Base-by-base conservation (phyloP, 2,329 filamentous ascomycete genomes). In the Pseudonectria foliicola region DNA sequence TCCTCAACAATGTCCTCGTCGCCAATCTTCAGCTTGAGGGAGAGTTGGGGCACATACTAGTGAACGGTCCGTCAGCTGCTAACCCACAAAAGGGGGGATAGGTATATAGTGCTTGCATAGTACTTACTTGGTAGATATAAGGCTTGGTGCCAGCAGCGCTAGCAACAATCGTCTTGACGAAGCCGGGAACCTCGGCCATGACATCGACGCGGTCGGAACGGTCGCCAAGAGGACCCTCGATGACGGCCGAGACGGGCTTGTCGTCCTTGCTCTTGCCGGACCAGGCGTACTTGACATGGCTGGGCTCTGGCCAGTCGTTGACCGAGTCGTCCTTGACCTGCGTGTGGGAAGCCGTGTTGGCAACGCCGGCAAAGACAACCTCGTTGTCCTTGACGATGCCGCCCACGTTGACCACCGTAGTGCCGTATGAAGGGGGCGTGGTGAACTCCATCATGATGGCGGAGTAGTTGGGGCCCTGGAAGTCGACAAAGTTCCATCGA, bases 381-480 rank as follows among this genome's bases (percentile, higher is more conserved):
- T 90, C 80, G 40, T 76, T 83, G 40, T 95, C 85, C 55, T 82
- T 89, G 36, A 77, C 80, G 39, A 98, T 77, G 34, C 80, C 85
- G 36, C 89, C 86, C 13, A 96, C 83, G 44, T 77, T 83, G 44
- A 98, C 88, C 13, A 77, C 66, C 1, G 89, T 95, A 33, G 78
- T 80, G 24, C 85, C 92, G 56, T 98, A 98, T 4, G 90, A 95
- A 4, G 85, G 79, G 18, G 92, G 93, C 1, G 92, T 98, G 25
- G 80, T 94, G 62, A 81, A 98, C 62, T 96, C 85, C 92, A 98
- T 98, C 69, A 96, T 70, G 46, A 94, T 66, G 18, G 89, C 90
- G 18, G 89, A 92, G 66, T 87, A 84, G 13, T 71, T 86, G 14
- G 87, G 82, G 11, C 85, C 82, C 59, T 96, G 89, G 68, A 95